These are phyloP conservation scores for Cicer arietinum DNA, from an alignment of 306 rosid genomes.

Conservation along the genomic window DNA sequence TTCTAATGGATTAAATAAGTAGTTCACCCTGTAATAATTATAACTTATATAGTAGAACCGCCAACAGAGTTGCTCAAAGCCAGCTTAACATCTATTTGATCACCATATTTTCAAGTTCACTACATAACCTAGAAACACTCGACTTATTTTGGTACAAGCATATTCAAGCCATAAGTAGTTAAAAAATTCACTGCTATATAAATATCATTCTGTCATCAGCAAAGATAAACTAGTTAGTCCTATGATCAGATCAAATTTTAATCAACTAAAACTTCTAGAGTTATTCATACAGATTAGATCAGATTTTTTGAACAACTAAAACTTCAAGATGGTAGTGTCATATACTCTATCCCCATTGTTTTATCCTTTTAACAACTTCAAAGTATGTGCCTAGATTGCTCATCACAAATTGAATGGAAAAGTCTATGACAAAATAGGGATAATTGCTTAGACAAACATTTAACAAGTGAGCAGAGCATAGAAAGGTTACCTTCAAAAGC, in stretches of 20 bases:
- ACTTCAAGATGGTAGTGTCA: no score
- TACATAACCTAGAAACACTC: background rate
- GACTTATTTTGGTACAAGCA: background rate
- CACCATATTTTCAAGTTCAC: background rate
- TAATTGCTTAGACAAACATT: background rate
- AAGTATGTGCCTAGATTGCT: no score
- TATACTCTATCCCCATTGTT: background rate
- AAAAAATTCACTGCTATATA: background rate
- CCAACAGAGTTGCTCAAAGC: background rate
- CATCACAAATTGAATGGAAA: background rate
- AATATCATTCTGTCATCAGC: background rate
- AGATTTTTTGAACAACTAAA: no score
- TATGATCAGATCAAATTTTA: background rate
- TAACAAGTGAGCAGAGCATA: background rate
- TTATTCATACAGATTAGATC: no score
- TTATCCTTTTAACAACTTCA: background rate
- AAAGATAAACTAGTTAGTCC: background rate
- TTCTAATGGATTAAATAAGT: background rate
- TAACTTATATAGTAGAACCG: background rate
- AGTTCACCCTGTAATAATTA: background rate
- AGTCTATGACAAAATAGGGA: background rate
- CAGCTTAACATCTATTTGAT: background rate
- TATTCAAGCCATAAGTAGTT: background rate
- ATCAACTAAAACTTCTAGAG: background rate
- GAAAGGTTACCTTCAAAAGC: conserved; percentile 80